Evolutionary conservation across 305 asterid species (phyloP).

Genomic region (Striga hermonthica): DNA sequence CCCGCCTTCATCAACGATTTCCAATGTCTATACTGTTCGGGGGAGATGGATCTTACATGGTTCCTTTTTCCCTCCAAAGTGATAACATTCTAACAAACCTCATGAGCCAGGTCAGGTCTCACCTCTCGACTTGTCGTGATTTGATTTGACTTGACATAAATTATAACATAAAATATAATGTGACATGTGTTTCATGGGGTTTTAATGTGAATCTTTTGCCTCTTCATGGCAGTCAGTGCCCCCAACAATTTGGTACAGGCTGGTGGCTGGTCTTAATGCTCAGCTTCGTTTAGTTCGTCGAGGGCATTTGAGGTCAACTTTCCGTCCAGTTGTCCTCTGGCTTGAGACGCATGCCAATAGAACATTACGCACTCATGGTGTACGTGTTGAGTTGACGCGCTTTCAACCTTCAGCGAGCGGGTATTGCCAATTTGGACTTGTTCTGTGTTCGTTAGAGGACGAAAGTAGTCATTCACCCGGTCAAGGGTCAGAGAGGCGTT

Average conservation of each 20-base stretch:
- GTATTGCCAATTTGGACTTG: conserved; percentile 72
- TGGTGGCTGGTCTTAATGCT: conserved; percentile 91
- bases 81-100: conserved; percentile 73
- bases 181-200: conserved; percentile 28
- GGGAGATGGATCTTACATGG: conserved; percentile 94
- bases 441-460: conserved; percentile 54
- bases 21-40: conserved; percentile 79
- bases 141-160: conserved; percentile 26
- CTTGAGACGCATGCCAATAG: conserved; percentile 79
- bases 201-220: conserved; percentile 28
- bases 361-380: conserved; percentile 49
- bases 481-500: conserved; percentile 46
- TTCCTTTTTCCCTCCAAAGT: conserved; percentile 77
- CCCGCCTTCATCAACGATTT: conserved; percentile 74
- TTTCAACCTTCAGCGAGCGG: conserved; percentile 73
- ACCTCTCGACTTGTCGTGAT: conserved; percentile 11
- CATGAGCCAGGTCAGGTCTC: conserved; percentile 73
- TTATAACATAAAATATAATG: conserved; percentile 23
- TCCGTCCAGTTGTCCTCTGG: conserved; percentile 67
- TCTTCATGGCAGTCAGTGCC: conserved; percentile 66
- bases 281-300: conserved; percentile 79
- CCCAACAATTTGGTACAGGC: conserved; percentile 79
- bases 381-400: conserved; percentile 60
- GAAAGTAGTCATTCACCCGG: conserved; percentile 42
- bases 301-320: conserved; percentile 66